Conservation (phyloP, 1,284 basidiomycete genomes). For the Ustilago curta region DNA sequence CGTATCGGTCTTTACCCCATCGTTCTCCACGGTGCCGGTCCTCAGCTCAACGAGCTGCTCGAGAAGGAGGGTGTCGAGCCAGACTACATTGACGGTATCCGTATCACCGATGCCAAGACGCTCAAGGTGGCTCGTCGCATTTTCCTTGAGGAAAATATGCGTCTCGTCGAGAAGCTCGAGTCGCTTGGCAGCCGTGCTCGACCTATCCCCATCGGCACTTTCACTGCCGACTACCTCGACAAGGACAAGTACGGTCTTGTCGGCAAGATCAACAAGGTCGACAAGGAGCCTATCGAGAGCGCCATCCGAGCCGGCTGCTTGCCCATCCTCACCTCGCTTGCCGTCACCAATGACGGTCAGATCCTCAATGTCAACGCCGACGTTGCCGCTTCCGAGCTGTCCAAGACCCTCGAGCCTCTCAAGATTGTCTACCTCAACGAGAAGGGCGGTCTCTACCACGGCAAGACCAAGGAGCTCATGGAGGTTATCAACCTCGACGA, state of each 20-base stretch:
- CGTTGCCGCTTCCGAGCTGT: constrained; percentile 67
- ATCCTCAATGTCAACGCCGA: constrained; percentile 69
- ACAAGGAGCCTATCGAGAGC: constrained; percentile 70
- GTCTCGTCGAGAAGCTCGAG: constrained; percentile 69
- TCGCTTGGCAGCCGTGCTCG: constrained; percentile 67
- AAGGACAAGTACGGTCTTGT: constrained; percentile 70
- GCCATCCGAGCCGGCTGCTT: constrained; percentile 68
- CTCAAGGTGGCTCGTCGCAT: constrained; percentile 67
- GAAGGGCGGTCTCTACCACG: constrained; percentile 97
- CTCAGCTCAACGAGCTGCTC: constrained; percentile 69
- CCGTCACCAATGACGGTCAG: constrained; percentile 68
- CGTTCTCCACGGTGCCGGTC: constrained; percentile 68
- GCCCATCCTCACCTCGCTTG: constrained; percentile 68
- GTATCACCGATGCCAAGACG: constrained; percentile 69
- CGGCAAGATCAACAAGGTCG: constrained; percentile 67
- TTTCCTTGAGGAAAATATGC: constrained; percentile 69
- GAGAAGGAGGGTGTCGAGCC: constrained; percentile 68
- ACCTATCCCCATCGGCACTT: constrained; percentile 68
- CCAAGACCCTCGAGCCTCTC: constrained; percentile 70
- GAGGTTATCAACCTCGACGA: constrained; percentile 98
- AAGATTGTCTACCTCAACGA: constrained; percentile 99
- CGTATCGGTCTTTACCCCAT: constrained; percentile 69
- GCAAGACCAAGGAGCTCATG: constrained; percentile 76
- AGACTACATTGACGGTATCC: constrained; percentile 69
- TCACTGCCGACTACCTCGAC: constrained; percentile 67